phyloP scores from a whole-genome alignment of 306 rosid species.

The Rosa chinensis region DNA sequence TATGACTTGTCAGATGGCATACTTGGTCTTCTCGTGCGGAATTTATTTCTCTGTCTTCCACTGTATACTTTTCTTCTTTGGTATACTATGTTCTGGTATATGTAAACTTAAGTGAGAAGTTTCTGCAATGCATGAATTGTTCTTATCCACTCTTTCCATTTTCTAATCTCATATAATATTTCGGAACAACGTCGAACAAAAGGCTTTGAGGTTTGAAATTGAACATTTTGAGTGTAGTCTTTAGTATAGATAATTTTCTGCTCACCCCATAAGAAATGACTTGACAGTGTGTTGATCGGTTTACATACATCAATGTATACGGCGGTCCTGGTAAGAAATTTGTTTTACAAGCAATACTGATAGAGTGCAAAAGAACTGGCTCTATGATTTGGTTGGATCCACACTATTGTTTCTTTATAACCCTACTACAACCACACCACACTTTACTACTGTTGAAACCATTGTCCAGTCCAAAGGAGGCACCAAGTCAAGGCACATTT shows the following conservation, averaged over 20 bases:
- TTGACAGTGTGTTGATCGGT: not conserved
- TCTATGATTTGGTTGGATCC: not conserved
- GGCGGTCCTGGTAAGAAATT: not conserved
- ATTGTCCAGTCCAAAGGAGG: not conserved
- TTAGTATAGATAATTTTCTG: not conserved
- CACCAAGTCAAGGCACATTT: not conserved
- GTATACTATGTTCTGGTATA: not conserved
- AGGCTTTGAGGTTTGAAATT: not conserved
- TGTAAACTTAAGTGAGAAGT: not conserved
- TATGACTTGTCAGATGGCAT: not conserved
- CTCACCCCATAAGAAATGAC: not conserved
- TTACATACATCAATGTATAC: not conserved
- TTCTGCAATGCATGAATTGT: not conserved
- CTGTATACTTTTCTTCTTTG: not conserved
- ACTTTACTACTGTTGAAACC: not conserved
- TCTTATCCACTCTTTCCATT: not conserved
- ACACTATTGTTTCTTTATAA: not conserved
- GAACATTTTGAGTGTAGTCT: not conserved
- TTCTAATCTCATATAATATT: not conserved
- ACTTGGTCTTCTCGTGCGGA: not conserved
- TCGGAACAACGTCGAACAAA: not conserved
- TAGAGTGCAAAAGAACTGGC: not conserved
- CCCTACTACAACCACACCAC: conserved; percentile 21
- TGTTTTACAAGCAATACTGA: not conserved
- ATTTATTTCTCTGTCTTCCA: not conserved